Evolutionary conservation across 352 stramenopile genomes (phyloP), one percentile per base, ranked within the genome.

Genomic region (Globisporangium cystogenes): DNA sequence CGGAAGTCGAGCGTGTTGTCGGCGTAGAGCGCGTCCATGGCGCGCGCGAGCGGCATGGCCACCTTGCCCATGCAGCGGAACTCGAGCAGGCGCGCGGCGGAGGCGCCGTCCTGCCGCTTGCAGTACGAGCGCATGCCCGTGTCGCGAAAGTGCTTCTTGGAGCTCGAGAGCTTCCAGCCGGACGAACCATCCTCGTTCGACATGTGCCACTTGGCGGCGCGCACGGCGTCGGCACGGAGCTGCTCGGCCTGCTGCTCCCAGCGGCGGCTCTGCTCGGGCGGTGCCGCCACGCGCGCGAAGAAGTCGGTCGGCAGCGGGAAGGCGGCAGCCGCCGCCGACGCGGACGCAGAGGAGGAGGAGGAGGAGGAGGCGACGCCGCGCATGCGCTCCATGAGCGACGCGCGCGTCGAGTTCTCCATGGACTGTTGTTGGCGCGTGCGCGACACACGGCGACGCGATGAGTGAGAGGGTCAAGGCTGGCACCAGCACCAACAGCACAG

Each of bases 81-180:
- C 46, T 88, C 73, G 51, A 82, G 47, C 20, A 65, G 55, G 39
- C 68, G 68, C 23, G 72, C 51, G 48, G 29, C 55, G 59, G 51
- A n/a, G n/a, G n/a, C n/a, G n/a, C n/a, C 71, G 35, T 67, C 52
- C 45, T 69, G 68, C 51, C 67, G 56, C 53, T 69, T 58, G 57
- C 53, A 81, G 64, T 85, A 87, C 18, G 72, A 82, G 45, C 74
- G 74, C 42, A 86, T 76, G 44, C 78, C 76, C 16, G 72, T 79
- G 44, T 82, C 78, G 48, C 75, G 75, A 43, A 83, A 87, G 55
- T 89, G 73, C 36, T 66, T 74, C 53, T 83, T 75, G 37, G 75
- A 86, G 55, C 78, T 89, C 33, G 62, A 76, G 39, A 89, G 72
- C 26, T 86, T 86, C 78, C 78, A 89, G 7, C 75, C 75, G 49